Evolutionary conservation across 2,329 filamentous ascomycete genomes (phyloP).

Genomic region (Trichoderma hamatum): DNA sequence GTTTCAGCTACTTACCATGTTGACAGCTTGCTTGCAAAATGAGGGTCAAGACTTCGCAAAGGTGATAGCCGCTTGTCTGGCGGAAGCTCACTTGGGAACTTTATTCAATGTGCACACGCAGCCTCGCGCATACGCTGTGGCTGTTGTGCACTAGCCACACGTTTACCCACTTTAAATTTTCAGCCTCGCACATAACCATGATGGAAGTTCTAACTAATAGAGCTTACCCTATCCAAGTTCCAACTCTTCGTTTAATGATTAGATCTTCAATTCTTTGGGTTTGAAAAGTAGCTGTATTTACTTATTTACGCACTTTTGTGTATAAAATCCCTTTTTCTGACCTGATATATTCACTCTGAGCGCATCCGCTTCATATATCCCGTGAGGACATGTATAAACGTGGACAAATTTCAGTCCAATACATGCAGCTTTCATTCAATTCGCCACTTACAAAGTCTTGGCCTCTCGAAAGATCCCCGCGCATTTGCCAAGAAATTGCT

Average conservation of each 20-base stretch:
- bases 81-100: constrained; percentile 12
- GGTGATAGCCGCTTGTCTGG: neutral
- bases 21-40: constrained; percentile 18
- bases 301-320: no score
- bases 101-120: neutral
- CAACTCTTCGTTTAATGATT: neutral
- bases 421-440: no score
- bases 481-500: neutral
- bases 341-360: no score
- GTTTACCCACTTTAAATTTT: neutral
- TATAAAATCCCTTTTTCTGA: no score
- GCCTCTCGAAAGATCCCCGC: neutral
- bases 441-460: neutral
- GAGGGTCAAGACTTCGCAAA: neutral
- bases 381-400: no score
- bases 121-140: constrained; percentile 3
- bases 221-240: neutral
- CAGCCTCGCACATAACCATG: neutral
- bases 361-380: no score
- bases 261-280: no score
- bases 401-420: no score
- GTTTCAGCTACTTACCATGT: constrained; percentile 34
- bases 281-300: no score
- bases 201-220: neutral
- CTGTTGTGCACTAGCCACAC: constrained; percentile 9